Evolutionary conservation across 768 basidiomycete genomes (phyloP).

Genomic region (Daedaleopsis nitida): DNA sequence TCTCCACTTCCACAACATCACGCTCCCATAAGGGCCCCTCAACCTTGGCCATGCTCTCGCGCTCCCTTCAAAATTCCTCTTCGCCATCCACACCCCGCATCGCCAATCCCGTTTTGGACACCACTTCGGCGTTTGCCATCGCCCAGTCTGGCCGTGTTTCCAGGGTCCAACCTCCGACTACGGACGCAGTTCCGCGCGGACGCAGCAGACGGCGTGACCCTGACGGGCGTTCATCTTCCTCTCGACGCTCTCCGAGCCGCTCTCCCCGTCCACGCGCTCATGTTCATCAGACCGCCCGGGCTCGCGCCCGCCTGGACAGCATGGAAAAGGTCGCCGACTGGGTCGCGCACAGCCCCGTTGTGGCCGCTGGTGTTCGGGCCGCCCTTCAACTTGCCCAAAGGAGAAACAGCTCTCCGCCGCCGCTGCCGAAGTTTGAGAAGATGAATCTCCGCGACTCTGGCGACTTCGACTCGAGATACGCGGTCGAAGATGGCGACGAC

Average conservation of each 20-base stretch:
- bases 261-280: slow-evolving; percentile 22
- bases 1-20: slow-evolving; percentile 32
- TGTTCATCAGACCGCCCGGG: slow-evolving; percentile 11
- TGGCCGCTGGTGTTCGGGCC: slow-evolving; percentile 15
- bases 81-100: slow-evolving; percentile 30
- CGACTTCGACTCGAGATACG: slow-evolving; percentile 13
- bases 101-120: slow-evolving; percentile 25
- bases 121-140: slow-evolving; percentile 22
- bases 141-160: slow-evolving; percentile 16
- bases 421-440: slow-evolving; percentile 27
- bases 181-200: slow-evolving; percentile 23
- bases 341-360: slow-evolving; percentile 42
- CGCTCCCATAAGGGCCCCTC: slow-evolving; percentile 22
- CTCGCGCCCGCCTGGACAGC: slow-evolving; percentile 32
- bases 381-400: slow-evolving; percentile 46
- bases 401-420: slow-evolving; percentile 61
- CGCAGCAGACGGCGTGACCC: slow-evolving; percentile 28
- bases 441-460: slow-evolving; percentile 34
- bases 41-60: slow-evolving; percentile 26
- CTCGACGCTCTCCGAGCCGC: slow-evolving; percentile 27
- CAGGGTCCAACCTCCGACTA: slow-evolving; percentile 9
- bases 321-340: slow-evolving; percentile 51
- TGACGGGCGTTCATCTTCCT: slow-evolving; percentile 26
- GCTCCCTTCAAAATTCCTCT: slow-evolving; percentile 25
- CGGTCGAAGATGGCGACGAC: slow-evolving; percentile 16